Conservation (phyloP, 2,329 filamentous ascomycete species). For the Microdochium paspali region DNA sequence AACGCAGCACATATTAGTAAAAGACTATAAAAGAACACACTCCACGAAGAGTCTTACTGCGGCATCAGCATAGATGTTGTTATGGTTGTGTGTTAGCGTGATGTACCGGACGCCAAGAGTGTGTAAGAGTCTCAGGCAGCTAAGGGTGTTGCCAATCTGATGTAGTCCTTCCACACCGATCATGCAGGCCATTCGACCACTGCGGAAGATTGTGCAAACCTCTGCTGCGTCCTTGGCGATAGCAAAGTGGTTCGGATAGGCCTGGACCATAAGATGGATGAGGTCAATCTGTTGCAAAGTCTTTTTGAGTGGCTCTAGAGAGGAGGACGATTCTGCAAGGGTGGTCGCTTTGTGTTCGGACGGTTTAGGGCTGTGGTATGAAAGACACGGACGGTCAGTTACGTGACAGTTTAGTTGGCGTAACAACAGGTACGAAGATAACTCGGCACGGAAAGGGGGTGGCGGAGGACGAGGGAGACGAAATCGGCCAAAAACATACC, state of each 20-base stretch:
- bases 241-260: constrained; percentile 12
- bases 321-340: not conserved
- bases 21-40: too few species aligned
- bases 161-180: constrained; percentile 27
- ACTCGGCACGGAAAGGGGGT: too few species aligned
- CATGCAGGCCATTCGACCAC: constrained; percentile 23
- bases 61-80: constrained; percentile 20
- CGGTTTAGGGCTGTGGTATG: too few species aligned
- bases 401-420: too few species aligned
- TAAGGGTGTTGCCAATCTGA: constrained; percentile 22
- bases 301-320: constrained; percentile 6
- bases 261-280: constrained; percentile 16
- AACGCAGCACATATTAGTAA: too few species aligned
- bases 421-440: too few species aligned
- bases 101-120: constrained; percentile 26
- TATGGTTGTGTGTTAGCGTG: constrained; percentile 24
- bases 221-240: constrained; percentile 17
- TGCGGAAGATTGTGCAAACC: constrained; percentile 17
- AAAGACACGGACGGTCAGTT: too few species aligned
- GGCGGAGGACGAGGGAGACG: too few species aligned
- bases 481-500: too few species aligned
- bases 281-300: constrained; percentile 25
- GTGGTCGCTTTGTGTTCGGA: not conserved
- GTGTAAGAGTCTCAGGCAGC: constrained; percentile 22
- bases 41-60: too few species aligned